Percentiles rank a stretch among this genome's conserved stretches.
Conservation (phyloP, 2,329 filamentous ascomycete species). For the Colletotrichum eremochloae region DNA sequence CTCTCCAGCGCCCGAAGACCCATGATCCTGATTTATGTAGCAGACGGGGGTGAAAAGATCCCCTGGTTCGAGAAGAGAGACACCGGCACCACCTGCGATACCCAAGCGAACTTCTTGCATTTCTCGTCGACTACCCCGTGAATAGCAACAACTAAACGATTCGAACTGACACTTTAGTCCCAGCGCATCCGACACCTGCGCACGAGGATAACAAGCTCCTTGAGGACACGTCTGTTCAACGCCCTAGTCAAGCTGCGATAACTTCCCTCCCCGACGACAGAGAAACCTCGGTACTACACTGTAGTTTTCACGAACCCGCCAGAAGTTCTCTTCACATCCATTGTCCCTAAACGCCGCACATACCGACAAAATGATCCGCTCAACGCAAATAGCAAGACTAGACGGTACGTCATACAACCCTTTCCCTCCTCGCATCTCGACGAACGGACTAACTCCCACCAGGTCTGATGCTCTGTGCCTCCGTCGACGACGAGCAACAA, state of each 20-base stretch:
- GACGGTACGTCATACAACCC: constrained; percentile 73
- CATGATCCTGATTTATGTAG: constrained; percentile 28
- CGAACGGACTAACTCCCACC: constrained; percentile 43
- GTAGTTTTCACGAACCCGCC: neutral
- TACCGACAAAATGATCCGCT: constrained; percentile 77
- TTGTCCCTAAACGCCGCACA: constrained; percentile 4
- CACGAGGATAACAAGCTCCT: constrained; percentile 4
- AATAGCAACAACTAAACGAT: neutral
- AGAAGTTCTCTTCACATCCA: neutral
- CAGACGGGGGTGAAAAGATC: neutral
- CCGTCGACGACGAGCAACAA: constrained; percentile 89
- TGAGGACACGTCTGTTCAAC: constrained; percentile 36
- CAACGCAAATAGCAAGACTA: constrained; percentile 93
- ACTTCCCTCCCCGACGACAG: constrained; percentile 15
- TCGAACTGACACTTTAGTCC: neutral
- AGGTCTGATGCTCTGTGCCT: constrained; percentile 96
- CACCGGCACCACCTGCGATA: constrained; percentile 17
- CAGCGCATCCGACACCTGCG: constrained; percentile 11
- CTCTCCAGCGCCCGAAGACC: constrained; percentile 16
- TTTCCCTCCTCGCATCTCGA: constrained; percentile 14
- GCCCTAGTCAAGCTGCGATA: constrained; percentile 12
- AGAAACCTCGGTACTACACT: constrained; percentile 8
- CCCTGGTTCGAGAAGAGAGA: constrained; percentile 29
- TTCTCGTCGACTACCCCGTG: neutral
- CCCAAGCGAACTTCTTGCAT: neutral